Percentiles rank a stretch among this genome's conserved stretches.
Evolutionary conservation across 2,329 filamentous ascomycete species (phyloP).

Genomic region (Pseudonectria foliicola): DNA sequence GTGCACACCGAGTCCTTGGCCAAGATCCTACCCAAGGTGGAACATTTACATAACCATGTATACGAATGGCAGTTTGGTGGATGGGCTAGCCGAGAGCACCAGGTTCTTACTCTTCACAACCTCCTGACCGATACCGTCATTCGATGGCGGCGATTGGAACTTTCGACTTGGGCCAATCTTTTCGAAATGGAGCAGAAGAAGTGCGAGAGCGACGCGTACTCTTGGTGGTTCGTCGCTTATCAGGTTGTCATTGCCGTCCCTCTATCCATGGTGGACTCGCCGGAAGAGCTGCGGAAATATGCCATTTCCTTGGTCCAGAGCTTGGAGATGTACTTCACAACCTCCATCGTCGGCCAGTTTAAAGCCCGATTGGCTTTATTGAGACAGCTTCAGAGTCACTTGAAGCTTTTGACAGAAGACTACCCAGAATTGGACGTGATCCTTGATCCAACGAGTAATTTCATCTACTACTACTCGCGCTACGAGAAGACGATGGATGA

Average conservation of each 20-base stretch:
- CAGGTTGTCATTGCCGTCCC: constrained; percentile 78
- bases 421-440: constrained; percentile 53
- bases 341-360: constrained; percentile 77
- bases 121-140: constrained; percentile 74
- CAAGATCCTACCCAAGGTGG: constrained; percentile 76
- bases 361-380: constrained; percentile 65
- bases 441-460: constrained; percentile 62
- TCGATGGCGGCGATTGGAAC: constrained; percentile 81
- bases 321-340: constrained; percentile 70
- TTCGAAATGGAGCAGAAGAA: constrained; percentile 78
- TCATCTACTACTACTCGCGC: constrained; percentile 66
- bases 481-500: constrained; percentile 62
- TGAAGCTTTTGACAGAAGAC: constrained; percentile 54
- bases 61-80: constrained; percentile 88
- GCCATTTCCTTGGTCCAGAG: constrained; percentile 64
- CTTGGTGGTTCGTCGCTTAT: constrained; percentile 97
- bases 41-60: constrained; percentile 77
- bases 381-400: constrained; percentile 55
- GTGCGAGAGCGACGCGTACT: constrained; percentile 68
- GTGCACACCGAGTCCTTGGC: constrained; percentile 77
- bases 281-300: constrained; percentile 55
- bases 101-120: constrained; percentile 63
- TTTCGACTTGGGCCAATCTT: constrained; percentile 84
- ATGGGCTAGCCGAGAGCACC: constrained; percentile 76
- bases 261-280: constrained; percentile 54